A percentile compares a stretch with the other conserved stretches of the same genome.
These are phyloP conservation scores for Fusarium hostae DNA, from an alignment of 2,329 filamentous ascomycete species.

Conservation along the genomic window DNA sequence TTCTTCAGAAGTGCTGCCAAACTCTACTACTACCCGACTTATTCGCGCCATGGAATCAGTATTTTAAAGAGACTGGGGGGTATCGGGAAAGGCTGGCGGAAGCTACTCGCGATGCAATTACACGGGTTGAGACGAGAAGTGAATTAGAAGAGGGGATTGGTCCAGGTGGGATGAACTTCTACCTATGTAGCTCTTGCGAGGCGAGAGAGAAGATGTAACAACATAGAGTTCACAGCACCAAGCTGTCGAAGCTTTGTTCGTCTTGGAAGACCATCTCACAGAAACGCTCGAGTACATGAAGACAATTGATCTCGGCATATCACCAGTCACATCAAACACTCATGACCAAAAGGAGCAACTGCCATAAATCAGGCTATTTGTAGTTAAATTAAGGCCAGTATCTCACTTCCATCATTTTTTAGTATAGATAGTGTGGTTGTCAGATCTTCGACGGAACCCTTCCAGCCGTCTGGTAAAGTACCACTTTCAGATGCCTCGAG, in stretches of 20 bases:
- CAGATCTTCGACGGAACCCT: background rate
- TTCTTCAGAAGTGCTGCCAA: background rate
- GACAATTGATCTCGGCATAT: background rate
- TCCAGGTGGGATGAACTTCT: background rate
- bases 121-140: rapidly evolving
- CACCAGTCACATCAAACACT: background rate
- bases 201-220: background rate
- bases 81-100: rapidly evolving
- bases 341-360: background rate
- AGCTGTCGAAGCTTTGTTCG: rapidly evolving
- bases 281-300: background rate
- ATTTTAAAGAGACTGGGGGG: rapidly evolving
- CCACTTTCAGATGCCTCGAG: rapidly evolving
- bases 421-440: background rate
- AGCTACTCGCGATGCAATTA: rapidly evolving
- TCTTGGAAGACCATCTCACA: background rate
- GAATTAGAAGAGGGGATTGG: background rate
- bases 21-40: background rate
- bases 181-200: background rate
- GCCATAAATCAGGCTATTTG: background rate
- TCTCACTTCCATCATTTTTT: rapidly evolving
- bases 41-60: background rate
- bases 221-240: background rate
- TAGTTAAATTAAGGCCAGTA: rapidly evolving
- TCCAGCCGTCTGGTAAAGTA: background rate